A percentile compares a stretch with the other conserved stretches of the same genome.
These are phyloP conservation scores for Priceomyces melissophilus DNA, from an alignment of 805 yeast species.

Conservation along the genomic window DNA sequence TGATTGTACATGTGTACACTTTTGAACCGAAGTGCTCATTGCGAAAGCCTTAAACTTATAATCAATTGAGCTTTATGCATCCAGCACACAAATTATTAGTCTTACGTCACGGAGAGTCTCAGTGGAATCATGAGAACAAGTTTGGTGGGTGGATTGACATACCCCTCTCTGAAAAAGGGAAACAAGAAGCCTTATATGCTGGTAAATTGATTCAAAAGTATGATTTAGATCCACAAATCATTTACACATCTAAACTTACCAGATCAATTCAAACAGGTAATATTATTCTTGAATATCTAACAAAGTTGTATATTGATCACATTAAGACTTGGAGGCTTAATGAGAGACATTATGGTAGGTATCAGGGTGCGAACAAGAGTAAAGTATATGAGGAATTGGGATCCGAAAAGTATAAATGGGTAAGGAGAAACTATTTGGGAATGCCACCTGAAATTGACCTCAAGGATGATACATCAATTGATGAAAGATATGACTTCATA, in stretches of 20 bases:
- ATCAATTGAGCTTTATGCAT: constrained; percentile 3
- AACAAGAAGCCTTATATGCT: constrained; percentile 36
- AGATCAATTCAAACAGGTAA: constrained; percentile 41
- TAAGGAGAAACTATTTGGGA: constrained; percentile 36
- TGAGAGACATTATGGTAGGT: constrained; percentile 43
- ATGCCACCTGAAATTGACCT: constrained; percentile 23
- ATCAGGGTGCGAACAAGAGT: constrained; percentile 39
- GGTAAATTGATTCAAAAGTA: constrained; percentile 29
- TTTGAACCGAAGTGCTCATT: too few species aligned
- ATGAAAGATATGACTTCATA: constrained; percentile 31
- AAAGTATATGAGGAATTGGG: constrained; percentile 34
- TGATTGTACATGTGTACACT: too few species aligned
- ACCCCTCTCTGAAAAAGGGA: constrained; percentile 36
- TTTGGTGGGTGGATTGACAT: constrained; percentile 47
- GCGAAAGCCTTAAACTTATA: constrained; percentile 1
- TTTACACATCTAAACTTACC: constrained; percentile 39
- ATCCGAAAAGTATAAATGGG: constrained; percentile 34
- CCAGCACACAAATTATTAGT: constrained; percentile 33
- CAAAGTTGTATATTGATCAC: constrained; percentile 35
- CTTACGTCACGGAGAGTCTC: constrained; percentile 44
- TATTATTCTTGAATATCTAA: constrained; percentile 29
- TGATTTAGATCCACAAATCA: constrained; percentile 27
- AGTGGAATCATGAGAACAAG: constrained; percentile 41
- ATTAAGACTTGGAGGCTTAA: constrained; percentile 40
- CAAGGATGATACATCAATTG: constrained; percentile 28